Evolutionary conservation across 805 yeast genomes (phyloP).

Genomic region (Spencermartinsiella europaea): DNA sequence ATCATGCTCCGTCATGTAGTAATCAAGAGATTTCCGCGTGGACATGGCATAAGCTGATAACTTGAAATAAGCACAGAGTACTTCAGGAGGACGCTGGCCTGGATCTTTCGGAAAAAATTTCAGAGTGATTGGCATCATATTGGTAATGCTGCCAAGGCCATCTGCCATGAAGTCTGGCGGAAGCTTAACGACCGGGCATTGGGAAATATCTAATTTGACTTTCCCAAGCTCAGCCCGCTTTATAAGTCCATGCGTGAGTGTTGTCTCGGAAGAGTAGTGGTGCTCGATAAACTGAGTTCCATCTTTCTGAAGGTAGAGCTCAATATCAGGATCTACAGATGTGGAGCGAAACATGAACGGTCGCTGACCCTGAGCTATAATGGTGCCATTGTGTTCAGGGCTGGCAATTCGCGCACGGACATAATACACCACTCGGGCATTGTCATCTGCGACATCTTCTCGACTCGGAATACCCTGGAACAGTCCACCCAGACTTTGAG

Average conservation of each 20-base stretch:
- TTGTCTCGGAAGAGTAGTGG: neutral
- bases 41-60: constrained; percentile 11
- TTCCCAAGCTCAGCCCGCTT: constrained; percentile 3
- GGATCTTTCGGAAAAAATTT: constrained; percentile 1
- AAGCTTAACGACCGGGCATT: neutral
- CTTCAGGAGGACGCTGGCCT: constrained; percentile 7
- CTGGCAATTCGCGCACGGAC: constrained; percentile 7
- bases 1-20: neutral
- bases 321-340: constrained; percentile 1
- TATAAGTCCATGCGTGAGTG: constrained; percentile 3
- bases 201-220: neutral
- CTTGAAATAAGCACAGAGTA: constrained; percentile 5
- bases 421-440: constrained; percentile 8
- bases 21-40: constrained; percentile 2
- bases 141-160: neutral
- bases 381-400: neutral
- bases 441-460: constrained; percentile 4
- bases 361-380: constrained; percentile 2
- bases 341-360: constrained; percentile 5
- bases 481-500: constrained; percentile 11
- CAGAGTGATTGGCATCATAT: constrained; percentile 3
- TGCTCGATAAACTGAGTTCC: constrained; percentile 1
- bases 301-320: neutral
- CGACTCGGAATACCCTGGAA: neutral
- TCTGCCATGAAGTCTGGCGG: neutral